These are phyloP conservation scores for Wickerhamomyces hampshirensis DNA, from an alignment of 805 yeast genomes.

Conservation along the genomic window DNA sequence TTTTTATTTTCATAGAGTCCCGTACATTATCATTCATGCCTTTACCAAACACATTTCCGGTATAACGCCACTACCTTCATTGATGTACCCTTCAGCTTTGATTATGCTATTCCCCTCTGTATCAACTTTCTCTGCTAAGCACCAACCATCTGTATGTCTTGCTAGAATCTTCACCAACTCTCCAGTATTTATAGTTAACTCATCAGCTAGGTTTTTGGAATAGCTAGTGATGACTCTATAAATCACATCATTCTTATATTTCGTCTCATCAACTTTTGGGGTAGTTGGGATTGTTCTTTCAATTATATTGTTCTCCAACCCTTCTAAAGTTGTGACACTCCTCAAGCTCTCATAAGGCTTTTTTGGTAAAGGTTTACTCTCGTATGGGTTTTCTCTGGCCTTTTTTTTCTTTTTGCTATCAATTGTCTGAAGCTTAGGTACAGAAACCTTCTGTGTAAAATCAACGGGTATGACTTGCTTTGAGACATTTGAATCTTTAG, in stretches of 20 bases:
- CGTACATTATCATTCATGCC: too few relatives aligned
- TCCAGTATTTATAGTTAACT: constrained; percentile 27
- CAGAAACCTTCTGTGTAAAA: constrained; percentile 1
- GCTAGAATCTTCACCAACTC: constrained; percentile 32
- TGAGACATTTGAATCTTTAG: constrained; percentile 3
- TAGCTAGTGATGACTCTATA: constrained; percentile 25
- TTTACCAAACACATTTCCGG: constrained; percentile 32
- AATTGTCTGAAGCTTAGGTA: constrained; percentile 17
- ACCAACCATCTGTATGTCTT: constrained; percentile 42
- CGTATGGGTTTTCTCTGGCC: background rate
- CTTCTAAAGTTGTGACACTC: constrained; percentile 9
- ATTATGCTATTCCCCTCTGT: constrained; percentile 17
- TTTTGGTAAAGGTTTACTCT: constrained; percentile 20
- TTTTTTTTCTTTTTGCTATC: constrained; percentile 3
- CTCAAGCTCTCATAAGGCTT: constrained; percentile 5
- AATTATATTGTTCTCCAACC: constrained; percentile 17
- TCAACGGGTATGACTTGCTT: constrained; percentile 13
- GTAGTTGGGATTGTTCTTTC: constrained; percentile 18
- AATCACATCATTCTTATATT: constrained; percentile 8
- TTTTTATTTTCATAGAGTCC: too few relatives aligned
- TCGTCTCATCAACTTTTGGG: constrained; percentile 12
- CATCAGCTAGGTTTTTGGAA: constrained; percentile 32
- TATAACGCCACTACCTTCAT: constrained; percentile 35
- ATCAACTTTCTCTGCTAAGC: constrained; percentile 33
- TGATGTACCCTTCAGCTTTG: constrained; percentile 22